Evolutionary conservation across 2,329 filamentous ascomycete genomes (phyloP).

Genomic region (Periconia macrospinosa): DNA sequence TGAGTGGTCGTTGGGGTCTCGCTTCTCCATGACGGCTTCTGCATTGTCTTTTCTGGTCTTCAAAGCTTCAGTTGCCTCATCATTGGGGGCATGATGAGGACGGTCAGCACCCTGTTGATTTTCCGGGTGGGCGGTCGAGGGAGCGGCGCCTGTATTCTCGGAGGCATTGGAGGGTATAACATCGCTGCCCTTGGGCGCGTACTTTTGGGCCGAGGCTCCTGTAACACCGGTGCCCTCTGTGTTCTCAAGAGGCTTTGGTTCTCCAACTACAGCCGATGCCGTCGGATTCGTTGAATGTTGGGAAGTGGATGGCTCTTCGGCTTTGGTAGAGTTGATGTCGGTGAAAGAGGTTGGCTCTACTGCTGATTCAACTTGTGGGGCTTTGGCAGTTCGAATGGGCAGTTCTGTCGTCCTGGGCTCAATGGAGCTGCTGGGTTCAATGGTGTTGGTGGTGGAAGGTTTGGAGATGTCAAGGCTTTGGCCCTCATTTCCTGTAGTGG

Average conservation of each 20-base stretch:
- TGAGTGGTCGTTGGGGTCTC: conserved; percentile 26
- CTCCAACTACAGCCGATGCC: conserved; percentile 19
- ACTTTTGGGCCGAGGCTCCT: conserved; percentile 11
- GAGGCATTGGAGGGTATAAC: conserved; percentile 29
- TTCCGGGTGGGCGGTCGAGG: conserved; percentile 14
- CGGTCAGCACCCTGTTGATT: conserved; percentile 43
- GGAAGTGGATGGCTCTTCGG: conserved; percentile 5
- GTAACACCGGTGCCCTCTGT: conserved; percentile 34
- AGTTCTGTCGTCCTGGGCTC: neutral
- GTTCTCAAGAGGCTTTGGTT: conserved; percentile 21
- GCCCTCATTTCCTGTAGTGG: neutral
- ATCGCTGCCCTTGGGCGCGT: conserved; percentile 31
- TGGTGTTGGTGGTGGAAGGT: neutral
- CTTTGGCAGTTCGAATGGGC: conserved; percentile 2
- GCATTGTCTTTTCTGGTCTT: conserved; percentile 15
- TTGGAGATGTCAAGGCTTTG: neutral
- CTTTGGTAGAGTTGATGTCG: conserved; percentile 14
- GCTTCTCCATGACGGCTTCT: conserved; percentile 19
- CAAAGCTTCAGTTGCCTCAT: conserved; percentile 14
- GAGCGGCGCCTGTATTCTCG: conserved; percentile 19
- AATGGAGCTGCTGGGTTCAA: neutral
- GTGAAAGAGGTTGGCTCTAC: conserved; percentile 6
- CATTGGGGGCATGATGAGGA: conserved; percentile 31
- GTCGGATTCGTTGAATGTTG: conserved; percentile 22
- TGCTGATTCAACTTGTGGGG: conserved; percentile 6